Evolutionary conservation across 257 asterid genomes (phyloP), one percentile per base, ranked within the genome.

Genomic region (Datura wrightii): DNA sequence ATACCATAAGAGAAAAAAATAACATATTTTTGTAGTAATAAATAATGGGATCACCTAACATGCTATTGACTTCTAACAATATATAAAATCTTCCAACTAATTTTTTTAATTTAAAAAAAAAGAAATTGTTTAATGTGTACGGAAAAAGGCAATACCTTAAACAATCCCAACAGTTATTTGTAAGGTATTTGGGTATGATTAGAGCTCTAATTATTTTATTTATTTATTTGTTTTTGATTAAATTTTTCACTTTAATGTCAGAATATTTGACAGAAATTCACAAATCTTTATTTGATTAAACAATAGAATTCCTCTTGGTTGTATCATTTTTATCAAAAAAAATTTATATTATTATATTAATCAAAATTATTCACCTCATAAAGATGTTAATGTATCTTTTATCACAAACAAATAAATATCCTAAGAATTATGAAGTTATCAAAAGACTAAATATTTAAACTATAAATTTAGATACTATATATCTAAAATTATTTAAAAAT

Each of bases 21-120:
- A 31, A 15, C 24, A 50, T 50, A 6, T 4, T 14, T 50, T 76
- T 50, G 31, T 24, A 2, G 11, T 76, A 3, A 46, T 7, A 76
- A 76, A 52, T 76, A 76, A 67, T 34, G 4, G 62, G 31, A 18
- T 24, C 62, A 50, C 82, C 82, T 76, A 76, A 76, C 63, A 8
- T 50, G 58, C 15, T 48, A 13, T 76, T 76, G 82, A 76, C 82
- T 31, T 24, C 5, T 31, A 34, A 11, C 41, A 6, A 5, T 10
- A 24, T 72, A 19, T 46, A 11, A 72, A 10, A 19, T 24, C n/a
- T 46, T 46, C 5, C 1, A 63, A 63, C 10, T 50, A 8, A 6
- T 0, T 66, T 15, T 69, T 69, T 41, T 16, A 16, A 56, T 24
- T 11, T 36, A 46, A 19, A 36, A 24, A 50, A n/a, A 8, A 46